These are phyloP conservation scores for Petunia secreta DNA, from an alignment of 257 asterid species.

Conservation along the genomic window DNA sequence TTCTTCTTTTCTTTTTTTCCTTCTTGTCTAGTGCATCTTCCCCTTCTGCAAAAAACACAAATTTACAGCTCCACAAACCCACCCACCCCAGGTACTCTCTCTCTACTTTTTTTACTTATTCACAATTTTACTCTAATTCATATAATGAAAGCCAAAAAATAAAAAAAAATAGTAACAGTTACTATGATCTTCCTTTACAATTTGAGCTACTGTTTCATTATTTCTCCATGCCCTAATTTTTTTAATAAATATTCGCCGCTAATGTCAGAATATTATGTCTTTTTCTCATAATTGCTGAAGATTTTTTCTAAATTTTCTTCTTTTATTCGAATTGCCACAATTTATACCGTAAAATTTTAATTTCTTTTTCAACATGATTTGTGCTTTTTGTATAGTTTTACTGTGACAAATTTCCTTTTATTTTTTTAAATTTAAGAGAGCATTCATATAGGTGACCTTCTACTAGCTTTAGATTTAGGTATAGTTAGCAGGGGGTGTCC, in stretches of 20 bases:
- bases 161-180: neutral
- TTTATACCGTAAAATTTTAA: neutral
- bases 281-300: neutral
- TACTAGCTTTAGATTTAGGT: neutral
- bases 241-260: slow-evolving; percentile 19
- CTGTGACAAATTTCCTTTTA: neutral
- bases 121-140: neutral
- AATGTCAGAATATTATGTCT: neutral
- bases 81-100: slow-evolving; percentile 26
- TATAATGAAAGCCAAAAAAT: neutral
- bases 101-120: neutral
- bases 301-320: neutral
- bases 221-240: neutral
- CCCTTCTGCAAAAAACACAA: neutral
- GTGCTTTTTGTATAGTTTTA: neutral
- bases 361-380: neutral
- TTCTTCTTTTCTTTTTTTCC: slow-evolving; percentile 1
- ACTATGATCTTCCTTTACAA: neutral
- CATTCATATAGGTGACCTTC: neutral
- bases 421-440: neutral
- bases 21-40: neutral
- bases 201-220: neutral
- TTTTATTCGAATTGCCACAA: slow-evolving; percentile 3
- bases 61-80: neutral
- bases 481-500: neutral